Evolutionary conservation across 176 grass and related monocot genomes (phyloP).

Genomic region (Aegilops bicornis): DNA sequence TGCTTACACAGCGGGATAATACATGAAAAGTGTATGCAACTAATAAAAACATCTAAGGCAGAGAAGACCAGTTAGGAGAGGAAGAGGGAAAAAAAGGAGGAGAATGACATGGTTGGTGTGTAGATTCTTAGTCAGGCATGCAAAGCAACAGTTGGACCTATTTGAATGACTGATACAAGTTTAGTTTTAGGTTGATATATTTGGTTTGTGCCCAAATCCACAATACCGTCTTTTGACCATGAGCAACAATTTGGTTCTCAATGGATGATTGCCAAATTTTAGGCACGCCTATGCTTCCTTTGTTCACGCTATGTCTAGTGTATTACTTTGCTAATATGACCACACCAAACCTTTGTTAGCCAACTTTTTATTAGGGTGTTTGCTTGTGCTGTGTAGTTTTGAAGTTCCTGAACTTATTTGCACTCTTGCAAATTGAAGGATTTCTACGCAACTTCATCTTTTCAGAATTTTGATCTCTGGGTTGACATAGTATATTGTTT

Average conservation of each 20-base stretch:
- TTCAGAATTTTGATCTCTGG: neutral
- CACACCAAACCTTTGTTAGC: neutral
- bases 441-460: neutral
- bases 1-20: no score
- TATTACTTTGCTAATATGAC: neutral
- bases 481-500: conserved; percentile 10
- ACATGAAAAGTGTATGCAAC: no score
- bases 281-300: neutral
- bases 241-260: neutral
- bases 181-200: neutral
- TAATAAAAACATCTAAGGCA: neutral
- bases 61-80: neutral
- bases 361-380: neutral
- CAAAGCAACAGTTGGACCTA: neutral
- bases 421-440: neutral
- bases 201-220: neutral
- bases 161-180: neutral
- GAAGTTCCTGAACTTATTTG: neutral
- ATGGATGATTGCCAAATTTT: neutral
- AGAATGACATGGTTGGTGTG: neutral
- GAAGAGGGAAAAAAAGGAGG: neutral
- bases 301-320: neutral
- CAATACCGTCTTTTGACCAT: neutral
- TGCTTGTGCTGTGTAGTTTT: neutral
- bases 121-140: neutral